Base-by-base conservation (phyloP, 495 filamentous ascomycete genomes). In the Penicillium turbatum region DNA sequence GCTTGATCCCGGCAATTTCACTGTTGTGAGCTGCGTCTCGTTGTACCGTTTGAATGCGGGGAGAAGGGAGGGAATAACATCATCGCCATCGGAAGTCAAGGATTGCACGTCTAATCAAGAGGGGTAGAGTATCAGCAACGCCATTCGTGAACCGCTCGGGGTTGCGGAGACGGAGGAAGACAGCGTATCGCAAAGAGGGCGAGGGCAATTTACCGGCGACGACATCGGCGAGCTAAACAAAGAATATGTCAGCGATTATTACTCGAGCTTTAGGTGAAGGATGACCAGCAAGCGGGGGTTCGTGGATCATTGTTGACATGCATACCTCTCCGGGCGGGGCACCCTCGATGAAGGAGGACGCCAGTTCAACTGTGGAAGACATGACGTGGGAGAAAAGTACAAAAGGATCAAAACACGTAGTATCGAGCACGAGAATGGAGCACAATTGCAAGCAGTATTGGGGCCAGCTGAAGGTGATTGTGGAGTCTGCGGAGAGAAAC, bases 291-390 rank as follows among this genome's bases (percentile, higher is more conserved):
- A 38, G 35, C 31, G 36, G 35, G 41, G 19, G 43, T 17, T 39
- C 30, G 36, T 26, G 30, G 46, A 17, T 30, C 30, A 42, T 44
- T 49, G 27, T 51, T 55, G 42, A 50, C 24, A 6, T 44, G 66
- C 79, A 61, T 83, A 97, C 93, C 88, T 99, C 95, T 74, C 95
- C 95, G 29, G 95, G 95, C 38, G 93, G 93, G 64, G 93, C 90
- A 68, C 90, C 89, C 71, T 97, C 84, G 56, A 99, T 85, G 70
- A 97, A 99, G 5, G 89, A 86, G 55, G 90, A 88, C 48, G 89
- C 74, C 27, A 87, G 84, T 52, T 85, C 82, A 54, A 85, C 64
- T 21, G 72, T 74, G 10, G 72, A 69, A 36, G 70, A 53, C 75
- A 78, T 78, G 52, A 35, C 55, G 55, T 16, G 36, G 21, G 21